Evolutionary conservation across 106 monocot species (phyloP), one percentile per base, ranked within the genome.

Genomic region (Vanilla planifolia): DNA sequence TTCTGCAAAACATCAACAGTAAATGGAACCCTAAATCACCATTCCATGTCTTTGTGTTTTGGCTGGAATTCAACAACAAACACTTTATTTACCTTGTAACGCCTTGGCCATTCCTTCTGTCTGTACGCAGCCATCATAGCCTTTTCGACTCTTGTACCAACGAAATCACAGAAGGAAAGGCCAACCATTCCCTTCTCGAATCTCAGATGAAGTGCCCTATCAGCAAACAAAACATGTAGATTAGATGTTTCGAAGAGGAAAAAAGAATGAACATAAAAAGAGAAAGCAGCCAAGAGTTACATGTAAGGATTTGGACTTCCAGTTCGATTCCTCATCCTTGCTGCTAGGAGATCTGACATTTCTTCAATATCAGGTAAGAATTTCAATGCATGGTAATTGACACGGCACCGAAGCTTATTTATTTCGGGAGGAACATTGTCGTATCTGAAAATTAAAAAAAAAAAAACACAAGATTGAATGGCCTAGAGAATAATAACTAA

Each of bases 181-280:
- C 95, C 95, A 50, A 96, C 95, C 95, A 96, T 96, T 72, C 95
- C 95, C 62, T 91, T 96, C 74, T 96, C 95, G 79, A 96, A 96
- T 64, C 95, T 72, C 67, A 96, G 67, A 75, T 96, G 95, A 56
- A 96, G 95, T 33, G 95, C 95, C 90, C 95, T 96, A 52, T 17
- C 3, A 10, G 28, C 32, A 56, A 66, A 60, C 44, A 26, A 60
- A 68, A 60, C 43, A 21, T 39, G 21, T 60, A 68, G 8, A 50
- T 41, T 10, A 24, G 42, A 25, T 3, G 46, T 28, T 16, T 33
- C n/a, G 48, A 58, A 70, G 30, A 48, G 14, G 30, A 62, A 22
- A 8, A 59, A 1, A 22, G 37, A 37, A 13, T 46, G n/a, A 1
- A 8, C 36, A 11, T 20, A 65, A 19, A 64, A 53, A 76, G 26